Conservation (phyloP, 2,329 filamentous ascomycete genomes). For the Verticillium dahliae region DNA sequence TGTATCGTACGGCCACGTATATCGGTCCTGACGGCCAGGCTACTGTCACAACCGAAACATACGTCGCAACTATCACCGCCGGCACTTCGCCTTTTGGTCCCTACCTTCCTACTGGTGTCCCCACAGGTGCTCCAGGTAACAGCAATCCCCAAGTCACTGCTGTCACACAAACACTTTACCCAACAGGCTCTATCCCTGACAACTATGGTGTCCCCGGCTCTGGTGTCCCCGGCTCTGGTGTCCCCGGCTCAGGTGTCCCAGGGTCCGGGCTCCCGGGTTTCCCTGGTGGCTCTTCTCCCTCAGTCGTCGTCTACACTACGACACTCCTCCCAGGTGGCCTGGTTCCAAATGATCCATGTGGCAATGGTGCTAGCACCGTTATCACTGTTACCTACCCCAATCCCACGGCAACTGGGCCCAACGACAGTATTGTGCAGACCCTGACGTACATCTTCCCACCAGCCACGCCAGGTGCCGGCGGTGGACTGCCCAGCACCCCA, state of each 20-base stretch:
- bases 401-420: neutral
- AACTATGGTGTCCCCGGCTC: neutral
- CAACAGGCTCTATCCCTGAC: neutral
- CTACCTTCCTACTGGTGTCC: neutral
- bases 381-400: conserved; percentile 1
- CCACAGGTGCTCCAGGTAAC: neutral
- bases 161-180: conserved; percentile 1
- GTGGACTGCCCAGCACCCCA: neutral
- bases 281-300: neutral
- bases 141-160: neutral
- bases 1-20: conserved; percentile 19
- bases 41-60: conserved; percentile 20
- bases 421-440: neutral
- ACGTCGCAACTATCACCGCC: conserved; percentile 16
- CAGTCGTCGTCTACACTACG: neutral
- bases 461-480: neutral
- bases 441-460: neutral
- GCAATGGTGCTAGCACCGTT: neutral
- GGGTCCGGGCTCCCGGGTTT: neutral
- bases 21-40: conserved; percentile 19
- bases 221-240: neutral
- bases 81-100: conserved; percentile 3
- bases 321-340: conserved; percentile 2
- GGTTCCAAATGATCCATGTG: neutral
- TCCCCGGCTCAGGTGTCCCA: neutral